Percentiles rank a stretch among this genome's conserved stretches.
Evolutionary conservation across 495 filamentous ascomycete species (phyloP).

Genomic region (Neurospora hispaniola): DNA sequence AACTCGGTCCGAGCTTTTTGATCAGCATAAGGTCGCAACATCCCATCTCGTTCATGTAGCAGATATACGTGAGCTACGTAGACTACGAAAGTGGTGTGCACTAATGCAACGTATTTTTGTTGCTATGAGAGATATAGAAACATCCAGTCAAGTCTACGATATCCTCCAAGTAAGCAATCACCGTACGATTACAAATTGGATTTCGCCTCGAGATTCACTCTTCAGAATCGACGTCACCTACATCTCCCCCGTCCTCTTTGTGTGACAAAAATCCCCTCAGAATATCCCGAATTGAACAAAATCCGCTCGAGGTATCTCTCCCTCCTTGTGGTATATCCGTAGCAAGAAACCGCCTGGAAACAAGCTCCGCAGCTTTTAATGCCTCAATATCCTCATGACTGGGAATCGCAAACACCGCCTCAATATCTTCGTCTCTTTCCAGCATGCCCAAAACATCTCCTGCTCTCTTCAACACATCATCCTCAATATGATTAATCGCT

Average conservation of each 20-base stretch:
- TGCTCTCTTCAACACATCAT: conserved; percentile 62
- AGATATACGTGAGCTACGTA: no score
- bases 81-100: no score
- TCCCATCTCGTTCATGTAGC: no score
- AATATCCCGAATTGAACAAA: neutral
- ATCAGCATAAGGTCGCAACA: neutral
- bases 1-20: neutral
- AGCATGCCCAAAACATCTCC: conserved; percentile 60
- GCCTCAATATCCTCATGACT: conserved; percentile 8
- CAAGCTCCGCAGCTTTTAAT: conserved; percentile 7
- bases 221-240: neutral
- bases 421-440: conserved; percentile 43
- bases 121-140: no score
- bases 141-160: no score
- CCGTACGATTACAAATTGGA: no score
- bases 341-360: conserved; percentile 13
- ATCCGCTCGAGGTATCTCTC: neutral
- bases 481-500: conserved; percentile 69
- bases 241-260: neutral
- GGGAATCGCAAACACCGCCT: conserved; percentile 2
- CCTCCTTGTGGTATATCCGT: neutral
- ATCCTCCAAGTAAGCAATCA: no score
- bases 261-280: neutral
- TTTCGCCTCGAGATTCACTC: neutral
- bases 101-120: no score